phyloP scores from a whole-genome alignment of 805 yeast genomes.

The Candida krabiensis region DNA sequence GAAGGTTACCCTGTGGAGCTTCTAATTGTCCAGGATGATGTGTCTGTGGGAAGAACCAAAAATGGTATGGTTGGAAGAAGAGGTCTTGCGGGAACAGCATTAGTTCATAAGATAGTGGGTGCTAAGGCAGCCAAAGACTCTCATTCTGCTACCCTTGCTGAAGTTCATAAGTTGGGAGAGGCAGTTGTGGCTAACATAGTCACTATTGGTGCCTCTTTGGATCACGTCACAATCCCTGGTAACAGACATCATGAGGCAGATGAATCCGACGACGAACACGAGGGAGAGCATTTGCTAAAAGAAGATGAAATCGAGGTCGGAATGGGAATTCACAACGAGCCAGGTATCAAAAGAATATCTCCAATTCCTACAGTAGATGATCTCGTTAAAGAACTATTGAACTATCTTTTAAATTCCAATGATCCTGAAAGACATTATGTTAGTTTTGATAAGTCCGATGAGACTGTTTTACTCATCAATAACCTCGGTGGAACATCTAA shows the following conservation, averaged over 20 bases:
- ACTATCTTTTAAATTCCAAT: slow-evolving; percentile 54
- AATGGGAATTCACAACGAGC: slow-evolving; percentile 92
- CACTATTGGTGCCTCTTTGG: slow-evolving; percentile 84
- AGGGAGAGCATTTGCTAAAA: slow-evolving; percentile 42
- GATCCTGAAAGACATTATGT: slow-evolving; percentile 83
- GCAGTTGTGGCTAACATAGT: slow-evolving; percentile 62
- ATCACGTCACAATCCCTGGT: slow-evolving; percentile 87
- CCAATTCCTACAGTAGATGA: slow-evolving; percentile 72
- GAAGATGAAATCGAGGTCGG: slow-evolving; percentile 78
- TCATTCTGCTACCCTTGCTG: slow-evolving; percentile 42
- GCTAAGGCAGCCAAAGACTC: slow-evolving; percentile 40
- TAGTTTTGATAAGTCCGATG: slow-evolving; percentile 52
- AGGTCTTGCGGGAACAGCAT: slow-evolving; percentile 86
- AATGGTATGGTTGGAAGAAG: slow-evolving; percentile 90
- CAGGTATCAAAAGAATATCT: slow-evolving; percentile 62
- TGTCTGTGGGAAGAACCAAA: slow-evolving; percentile 81
- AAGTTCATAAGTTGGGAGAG: slow-evolving; percentile 56
- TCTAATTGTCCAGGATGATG: slow-evolving; percentile 83
- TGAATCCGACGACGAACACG: slow-evolving; percentile 12
- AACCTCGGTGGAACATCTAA: slow-evolving; percentile 87
- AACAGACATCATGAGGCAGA: slow-evolving; percentile 15
- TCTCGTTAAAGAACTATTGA: slow-evolving; percentile 55
- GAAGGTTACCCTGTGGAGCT: slow-evolving; percentile 69
- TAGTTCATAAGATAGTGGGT: slow-evolving; percentile 82
- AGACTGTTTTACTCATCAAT: slow-evolving; percentile 70